Conservation (phyloP, 2,329 filamentous ascomycete species). For the Penicillium brevicompactum region DNA sequence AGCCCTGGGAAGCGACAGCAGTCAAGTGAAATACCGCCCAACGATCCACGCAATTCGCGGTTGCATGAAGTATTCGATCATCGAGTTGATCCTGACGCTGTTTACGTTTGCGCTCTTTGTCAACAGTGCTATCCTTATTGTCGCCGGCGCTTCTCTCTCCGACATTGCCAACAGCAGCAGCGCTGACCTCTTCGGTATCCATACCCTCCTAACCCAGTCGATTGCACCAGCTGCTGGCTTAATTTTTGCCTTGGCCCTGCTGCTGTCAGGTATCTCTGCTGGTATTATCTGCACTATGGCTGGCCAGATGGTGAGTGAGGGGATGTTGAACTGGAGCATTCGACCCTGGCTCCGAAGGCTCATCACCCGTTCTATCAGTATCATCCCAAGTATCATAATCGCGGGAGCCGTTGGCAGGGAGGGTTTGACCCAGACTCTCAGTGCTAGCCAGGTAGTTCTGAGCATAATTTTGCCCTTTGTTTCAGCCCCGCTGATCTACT, state of each 20-base stretch:
- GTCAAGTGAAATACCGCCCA: conserved; percentile 68
- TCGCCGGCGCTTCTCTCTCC: conserved; percentile 76
- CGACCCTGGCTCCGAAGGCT: conserved; percentile 76
- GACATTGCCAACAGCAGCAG: conserved; percentile 60
- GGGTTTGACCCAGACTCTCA: conserved; percentile 70
- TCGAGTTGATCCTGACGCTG: conserved; percentile 70
- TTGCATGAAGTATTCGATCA: conserved; percentile 73
- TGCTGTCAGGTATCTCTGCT: conserved; percentile 77
- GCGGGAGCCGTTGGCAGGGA: conserved; percentile 73
- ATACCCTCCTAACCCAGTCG: no score
- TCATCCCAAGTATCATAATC: conserved; percentile 83
- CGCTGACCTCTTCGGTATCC: conserved; percentile 61
- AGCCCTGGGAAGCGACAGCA: no score
- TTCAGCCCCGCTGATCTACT: no score
- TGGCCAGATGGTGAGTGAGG: conserved; percentile 86
- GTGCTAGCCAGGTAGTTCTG: conserved; percentile 75
- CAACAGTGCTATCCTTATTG: conserved; percentile 79
- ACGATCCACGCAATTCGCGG: conserved; percentile 71
- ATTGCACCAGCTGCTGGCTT: conserved; percentile 76
- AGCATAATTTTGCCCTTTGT: conserved; percentile 71
- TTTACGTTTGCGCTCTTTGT: conserved; percentile 84
- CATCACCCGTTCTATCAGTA: no score
- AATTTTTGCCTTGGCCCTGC: conserved; percentile 76
- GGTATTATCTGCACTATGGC: conserved; percentile 87
- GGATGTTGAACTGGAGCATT: conserved; percentile 73